phyloP scores from a whole-genome alignment of 148 eudicot genomes.

The Polygonum aviculare region DNA sequence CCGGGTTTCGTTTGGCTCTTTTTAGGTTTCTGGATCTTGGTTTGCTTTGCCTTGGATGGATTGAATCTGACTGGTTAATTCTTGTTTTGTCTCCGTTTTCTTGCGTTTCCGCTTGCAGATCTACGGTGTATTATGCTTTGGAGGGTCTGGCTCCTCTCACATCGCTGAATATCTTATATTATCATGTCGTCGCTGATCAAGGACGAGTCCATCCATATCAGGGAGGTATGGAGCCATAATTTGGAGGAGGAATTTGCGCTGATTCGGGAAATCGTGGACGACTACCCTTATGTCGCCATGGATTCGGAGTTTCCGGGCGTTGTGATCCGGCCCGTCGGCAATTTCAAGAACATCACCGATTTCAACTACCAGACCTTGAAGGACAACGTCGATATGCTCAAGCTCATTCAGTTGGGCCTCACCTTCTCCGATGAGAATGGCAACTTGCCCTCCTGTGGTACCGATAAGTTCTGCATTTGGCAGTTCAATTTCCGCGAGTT shows the following conservation, averaged over 20 bases:
- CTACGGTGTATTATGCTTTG: constrained; percentile 12
- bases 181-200: constrained; percentile 13
- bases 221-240: constrained; percentile 12
- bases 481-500: constrained; percentile 14
- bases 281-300: constrained; percentile 11
- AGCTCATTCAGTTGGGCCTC: constrained; percentile 10
- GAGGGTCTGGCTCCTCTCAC: not conserved
- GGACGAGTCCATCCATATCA: constrained; percentile 13
- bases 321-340: constrained; percentile 7
- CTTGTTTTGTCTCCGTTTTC: not conserved
- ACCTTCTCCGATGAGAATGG: constrained; percentile 10
- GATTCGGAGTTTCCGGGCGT: constrained; percentile 13
- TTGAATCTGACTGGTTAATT: not conserved
- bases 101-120: constrained; percentile 11
- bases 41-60: not conserved
- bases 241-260: constrained; percentile 12
- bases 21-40: not conserved
- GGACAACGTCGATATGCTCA: constrained; percentile 11
- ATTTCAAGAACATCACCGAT: constrained; percentile 7
- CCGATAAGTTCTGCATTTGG: constrained; percentile 13
- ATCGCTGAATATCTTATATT: not conserved
- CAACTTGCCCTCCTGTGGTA: constrained; percentile 12
- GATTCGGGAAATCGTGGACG: constrained; percentile 5
- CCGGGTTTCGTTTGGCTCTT: not conserved
- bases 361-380: constrained; percentile 8